Evolutionary conservation across 495 filamentous ascomycete genomes (phyloP).

Genomic region (Cercophora sp.): DNA sequence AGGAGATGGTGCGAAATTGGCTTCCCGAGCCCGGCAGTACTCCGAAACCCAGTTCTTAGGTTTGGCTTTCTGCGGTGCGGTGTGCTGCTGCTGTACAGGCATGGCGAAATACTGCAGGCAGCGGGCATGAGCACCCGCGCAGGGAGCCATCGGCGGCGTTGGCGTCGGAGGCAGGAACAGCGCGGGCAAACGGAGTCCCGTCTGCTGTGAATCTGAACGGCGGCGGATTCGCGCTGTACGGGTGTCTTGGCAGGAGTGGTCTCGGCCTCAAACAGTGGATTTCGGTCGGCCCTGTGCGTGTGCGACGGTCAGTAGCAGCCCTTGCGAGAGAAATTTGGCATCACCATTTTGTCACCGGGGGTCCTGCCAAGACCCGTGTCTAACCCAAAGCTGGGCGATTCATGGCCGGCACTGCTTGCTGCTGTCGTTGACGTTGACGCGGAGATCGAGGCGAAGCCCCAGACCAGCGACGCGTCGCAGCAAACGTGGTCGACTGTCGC

Average conservation of each 20-base stretch:
- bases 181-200: background rate
- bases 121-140: background rate
- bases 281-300: background rate
- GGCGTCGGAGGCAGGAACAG: background rate
- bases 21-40: background rate
- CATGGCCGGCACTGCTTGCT: too few relatives aligned
- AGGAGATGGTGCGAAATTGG: too few relatives aligned
- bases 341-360: slow-evolving; percentile 3
- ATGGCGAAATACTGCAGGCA: background rate
- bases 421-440: too few relatives aligned
- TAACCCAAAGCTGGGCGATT: too few relatives aligned
- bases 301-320: background rate
- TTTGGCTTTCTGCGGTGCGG: background rate
- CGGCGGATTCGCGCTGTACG: background rate
- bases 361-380: slow-evolving; percentile 1
- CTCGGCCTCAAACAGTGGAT: slow-evolving; percentile 5
- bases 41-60: background rate
- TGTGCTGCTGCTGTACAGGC: too few relatives aligned
- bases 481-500: background rate
- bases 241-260: slow-evolving; percentile 2
- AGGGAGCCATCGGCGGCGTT: background rate
- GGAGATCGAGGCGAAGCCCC: background rate
- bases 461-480: background rate
- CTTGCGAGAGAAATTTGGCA: slow-evolving; percentile 4
- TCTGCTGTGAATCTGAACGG: background rate